Conservation (phyloP, 768 basidiomycete species). For the Kwoniella bestiolae region DNA sequence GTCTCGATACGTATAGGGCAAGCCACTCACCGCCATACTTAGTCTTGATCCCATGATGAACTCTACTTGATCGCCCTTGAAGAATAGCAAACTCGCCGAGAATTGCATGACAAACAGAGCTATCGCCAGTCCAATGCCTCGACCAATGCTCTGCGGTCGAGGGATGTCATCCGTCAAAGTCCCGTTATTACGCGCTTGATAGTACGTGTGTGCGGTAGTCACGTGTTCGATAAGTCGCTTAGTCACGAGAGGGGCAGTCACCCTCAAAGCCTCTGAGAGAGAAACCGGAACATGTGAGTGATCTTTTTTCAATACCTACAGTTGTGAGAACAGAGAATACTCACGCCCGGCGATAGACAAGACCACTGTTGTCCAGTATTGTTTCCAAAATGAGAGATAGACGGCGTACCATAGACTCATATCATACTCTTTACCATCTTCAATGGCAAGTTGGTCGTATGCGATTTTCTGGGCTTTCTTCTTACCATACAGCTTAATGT, state of each 20-base stretch:
- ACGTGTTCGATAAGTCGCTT: conserved; percentile 28
- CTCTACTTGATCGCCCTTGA: conserved; percentile 3
- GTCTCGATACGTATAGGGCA: too few species aligned
- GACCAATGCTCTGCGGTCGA: conserved; percentile 62
- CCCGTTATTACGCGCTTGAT: conserved; percentile 54
- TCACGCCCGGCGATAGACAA: conserved; percentile 2
- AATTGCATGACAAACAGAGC: conserved; percentile 7
- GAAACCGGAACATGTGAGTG: background rate
- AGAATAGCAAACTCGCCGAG: background rate
- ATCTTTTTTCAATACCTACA: background rate
- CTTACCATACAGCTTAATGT: conserved; percentile 21
- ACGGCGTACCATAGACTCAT: conserved; percentile 40
- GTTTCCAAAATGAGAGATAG: conserved; percentile 20
- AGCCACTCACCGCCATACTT: conserved; percentile 10
- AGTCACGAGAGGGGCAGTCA: conserved; percentile 34
- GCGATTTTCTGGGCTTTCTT: conserved; percentile 39
- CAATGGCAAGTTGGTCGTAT: conserved; percentile 30
- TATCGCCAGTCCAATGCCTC: conserved; percentile 60
- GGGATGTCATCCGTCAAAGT: conserved; percentile 9
- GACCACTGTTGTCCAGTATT: conserved; percentile 31
- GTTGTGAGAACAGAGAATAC: conserved; percentile 60
- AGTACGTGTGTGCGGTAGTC: conserved; percentile 44
- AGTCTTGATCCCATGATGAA: conserved; percentile 9
- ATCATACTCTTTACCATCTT: conserved; percentile 44
- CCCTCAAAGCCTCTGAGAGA: conserved; percentile 20